Conservation (phyloP, 2,329 filamentous ascomycete genomes). For the Aureobasidium musti region DNA sequence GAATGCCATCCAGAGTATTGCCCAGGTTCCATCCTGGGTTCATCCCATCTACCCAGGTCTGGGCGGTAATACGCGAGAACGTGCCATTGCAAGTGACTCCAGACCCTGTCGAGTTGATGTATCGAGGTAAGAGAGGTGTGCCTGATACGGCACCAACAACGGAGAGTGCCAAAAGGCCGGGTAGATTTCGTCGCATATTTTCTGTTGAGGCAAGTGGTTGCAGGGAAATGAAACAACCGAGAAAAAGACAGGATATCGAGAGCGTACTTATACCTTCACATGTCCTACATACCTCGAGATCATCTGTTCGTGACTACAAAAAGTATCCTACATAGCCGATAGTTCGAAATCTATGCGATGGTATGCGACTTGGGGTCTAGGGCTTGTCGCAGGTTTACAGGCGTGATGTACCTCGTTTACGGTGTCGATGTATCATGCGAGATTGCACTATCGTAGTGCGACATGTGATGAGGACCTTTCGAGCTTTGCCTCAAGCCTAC, state of each 20-base stretch:
- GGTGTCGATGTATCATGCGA: not conserved
- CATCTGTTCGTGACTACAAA: not conserved
- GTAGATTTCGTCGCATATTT: not conserved
- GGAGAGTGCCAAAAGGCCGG: not conserved
- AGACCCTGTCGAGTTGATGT: not conserved
- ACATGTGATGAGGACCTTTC: not conserved
- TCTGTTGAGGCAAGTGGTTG: not conserved
- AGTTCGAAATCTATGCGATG: not conserved
- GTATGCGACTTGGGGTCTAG: not conserved
- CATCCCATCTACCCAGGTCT: constrained; percentile 51
- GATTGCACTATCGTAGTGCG: not conserved
- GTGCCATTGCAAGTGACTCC: constrained; percentile 43
- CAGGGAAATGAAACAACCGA: not conserved
- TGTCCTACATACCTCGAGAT: not conserved
- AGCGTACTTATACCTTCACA: not conserved
- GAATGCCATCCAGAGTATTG: constrained; percentile 60
- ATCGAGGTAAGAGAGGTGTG: not conserved
- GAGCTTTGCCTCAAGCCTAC: not conserved
- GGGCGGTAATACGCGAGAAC: constrained; percentile 52
- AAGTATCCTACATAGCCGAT: not conserved
- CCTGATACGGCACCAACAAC: not conserved
- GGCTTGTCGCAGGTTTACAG: constrained; percentile 8
- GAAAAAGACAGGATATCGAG: not conserved
- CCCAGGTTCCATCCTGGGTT: constrained; percentile 63
- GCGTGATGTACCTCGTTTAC: not conserved